Percentiles rank a stretch among this genome's conserved stretches.
Conservation (phyloP, 106 monocot genomes). For the Amphibolis antarctica region DNA sequence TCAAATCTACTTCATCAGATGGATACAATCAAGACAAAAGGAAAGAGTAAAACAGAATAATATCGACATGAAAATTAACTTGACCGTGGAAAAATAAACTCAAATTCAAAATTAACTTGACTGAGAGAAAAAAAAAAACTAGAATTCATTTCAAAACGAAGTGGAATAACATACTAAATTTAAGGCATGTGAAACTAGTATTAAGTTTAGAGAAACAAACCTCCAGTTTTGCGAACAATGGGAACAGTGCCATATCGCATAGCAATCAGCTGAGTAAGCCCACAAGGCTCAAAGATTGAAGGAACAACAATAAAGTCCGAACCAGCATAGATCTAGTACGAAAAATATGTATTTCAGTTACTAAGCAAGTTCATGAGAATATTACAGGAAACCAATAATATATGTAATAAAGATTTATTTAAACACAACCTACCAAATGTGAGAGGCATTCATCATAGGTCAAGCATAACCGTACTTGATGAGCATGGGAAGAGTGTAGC, state of each 20-base stretch:
- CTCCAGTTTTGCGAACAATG: constrained; percentile 94
- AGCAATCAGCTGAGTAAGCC: constrained; percentile 83
- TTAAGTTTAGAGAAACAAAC: constrained; percentile 20
- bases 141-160: too few relatives aligned
- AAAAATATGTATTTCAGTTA: constrained; percentile 1
- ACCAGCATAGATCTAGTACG: constrained; percentile 83
- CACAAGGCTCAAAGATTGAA: constrained; percentile 94
- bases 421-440: constrained; percentile 51
- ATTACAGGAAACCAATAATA: background rate
- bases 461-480: constrained; percentile 53
- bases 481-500: constrained; percentile 72
- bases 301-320: constrained; percentile 96
- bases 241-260: constrained; percentile 99
- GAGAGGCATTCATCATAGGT: constrained; percentile 97
- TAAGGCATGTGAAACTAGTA: too few relatives aligned
- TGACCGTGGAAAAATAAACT: too few relatives aligned
- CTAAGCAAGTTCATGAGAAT: background rate
- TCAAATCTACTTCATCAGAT: too few relatives aligned
- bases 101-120: too few relatives aligned
- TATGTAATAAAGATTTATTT: background rate
- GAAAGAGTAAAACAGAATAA: too few relatives aligned
- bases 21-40: too few relatives aligned
- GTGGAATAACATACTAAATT: too few relatives aligned
- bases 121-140: too few relatives aligned
- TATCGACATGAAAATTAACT: too few relatives aligned